Percentiles rank a stretch among this genome's conserved stretches.
Conservation (phyloP, 148 eudicot genomes). For the Cornus florida region DNA sequence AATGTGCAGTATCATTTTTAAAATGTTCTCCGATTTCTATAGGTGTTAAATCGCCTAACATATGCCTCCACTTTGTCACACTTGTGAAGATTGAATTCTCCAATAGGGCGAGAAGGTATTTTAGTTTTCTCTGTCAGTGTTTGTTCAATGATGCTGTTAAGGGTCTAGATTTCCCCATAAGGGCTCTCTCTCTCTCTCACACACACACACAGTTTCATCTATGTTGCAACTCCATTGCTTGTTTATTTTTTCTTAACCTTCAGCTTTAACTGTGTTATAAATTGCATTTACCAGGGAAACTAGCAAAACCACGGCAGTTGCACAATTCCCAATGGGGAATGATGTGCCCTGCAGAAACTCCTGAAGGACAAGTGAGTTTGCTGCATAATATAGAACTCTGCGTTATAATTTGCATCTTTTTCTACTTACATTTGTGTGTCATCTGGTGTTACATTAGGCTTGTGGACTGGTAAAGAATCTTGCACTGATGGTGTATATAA, state of each 20-base stretch:
- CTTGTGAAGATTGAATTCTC: slow-evolving; percentile 86
- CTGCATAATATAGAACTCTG: too few species aligned
- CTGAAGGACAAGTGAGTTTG: too few species aligned
- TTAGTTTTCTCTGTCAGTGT: background rate
- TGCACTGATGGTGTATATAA: slow-evolving; percentile 92
- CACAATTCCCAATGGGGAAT: too few species aligned
- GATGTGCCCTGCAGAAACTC: too few species aligned
- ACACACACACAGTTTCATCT: background rate
- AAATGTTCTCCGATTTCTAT: background rate
- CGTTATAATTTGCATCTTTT: too few species aligned
- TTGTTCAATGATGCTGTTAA: background rate
- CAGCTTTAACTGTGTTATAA: background rate
- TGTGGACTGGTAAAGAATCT: slow-evolving; percentile 98
- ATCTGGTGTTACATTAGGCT: too few species aligned
- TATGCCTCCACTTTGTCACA: slow-evolving; percentile 97
- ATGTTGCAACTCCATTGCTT: background rate
- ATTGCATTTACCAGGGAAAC: too few species aligned
- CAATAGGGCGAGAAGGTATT: slow-evolving; percentile 91
- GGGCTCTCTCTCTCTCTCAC: background rate
- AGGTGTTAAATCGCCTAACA: slow-evolving; percentile 88
- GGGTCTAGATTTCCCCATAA: background rate
- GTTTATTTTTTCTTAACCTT: background rate
- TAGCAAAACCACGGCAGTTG: too few species aligned
- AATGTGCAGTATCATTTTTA: background rate
- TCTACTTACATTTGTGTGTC: too few species aligned